A percentile compares a stretch with the other conserved stretches of the same genome.
Evolutionary conservation across 164 flowering plant genomes (phyloP).

Genomic region (Piper betle): DNA sequence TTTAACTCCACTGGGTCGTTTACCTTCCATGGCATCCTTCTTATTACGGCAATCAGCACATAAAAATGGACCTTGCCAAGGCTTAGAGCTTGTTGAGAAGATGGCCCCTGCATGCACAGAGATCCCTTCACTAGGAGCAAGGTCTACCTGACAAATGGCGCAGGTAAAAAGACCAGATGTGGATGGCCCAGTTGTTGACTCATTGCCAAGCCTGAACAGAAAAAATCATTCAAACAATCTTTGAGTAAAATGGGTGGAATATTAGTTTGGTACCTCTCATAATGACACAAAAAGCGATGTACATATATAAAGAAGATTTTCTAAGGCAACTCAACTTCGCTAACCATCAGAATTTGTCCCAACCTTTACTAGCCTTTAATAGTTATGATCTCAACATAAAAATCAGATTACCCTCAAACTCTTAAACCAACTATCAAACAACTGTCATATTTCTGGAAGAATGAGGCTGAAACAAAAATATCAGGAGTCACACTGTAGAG

Average conservation of each 20-base stretch:
- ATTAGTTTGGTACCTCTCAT: not conserved
- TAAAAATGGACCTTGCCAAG: constrained; percentile 94
- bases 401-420: no score
- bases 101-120: constrained; percentile 85
- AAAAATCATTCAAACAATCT: not conserved
- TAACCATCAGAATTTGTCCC: not conserved
- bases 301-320: no score
- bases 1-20: constrained; percentile 55
- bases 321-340: no score
- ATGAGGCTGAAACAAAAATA: not conserved
- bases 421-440: no score
- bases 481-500: not conserved
- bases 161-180: constrained; percentile 61
- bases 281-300: not conserved
- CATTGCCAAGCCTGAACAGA: constrained; percentile 48
- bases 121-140: constrained; percentile 78
- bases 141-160: constrained; percentile 79
- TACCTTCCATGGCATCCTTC: constrained; percentile 85
- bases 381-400: no score
- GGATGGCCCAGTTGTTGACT: constrained; percentile 20
- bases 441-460: not conserved
- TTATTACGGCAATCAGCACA: constrained; percentile 57
- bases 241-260: not conserved
- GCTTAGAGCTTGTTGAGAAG: constrained; percentile 72
- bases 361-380: not conserved